Evolutionary conservation across 257 asterid genomes (phyloP), one percentile per base, ranked within the genome.

Genomic region (Sherardia arvensis): DNA sequence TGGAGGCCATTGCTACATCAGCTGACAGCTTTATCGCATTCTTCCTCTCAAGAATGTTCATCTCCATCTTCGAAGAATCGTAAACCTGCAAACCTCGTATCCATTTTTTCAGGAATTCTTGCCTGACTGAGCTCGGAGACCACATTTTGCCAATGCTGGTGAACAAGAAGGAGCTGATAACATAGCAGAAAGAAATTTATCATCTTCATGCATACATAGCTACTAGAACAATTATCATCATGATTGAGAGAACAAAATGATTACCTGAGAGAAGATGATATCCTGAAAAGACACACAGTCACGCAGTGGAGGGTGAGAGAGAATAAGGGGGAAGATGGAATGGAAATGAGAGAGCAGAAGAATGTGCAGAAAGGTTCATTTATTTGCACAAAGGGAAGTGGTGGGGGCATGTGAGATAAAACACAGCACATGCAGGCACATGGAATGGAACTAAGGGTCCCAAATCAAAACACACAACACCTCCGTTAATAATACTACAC

Each of bases 391-490:
- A 81, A 74, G 80, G 57, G 54, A 15, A 75, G 78, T 79, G 88
- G 95, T 86, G 95, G 96, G 96, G 91, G 69, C 85, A 7, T 63
- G 64, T 69, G 21, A 62, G 81, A 78, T 83, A 71, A 76, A 84
- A 89, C 96, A 83, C 74, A 73, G 80, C 96, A 89, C 96, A 86
- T 89, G 96, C 83, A 8, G 76, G 87, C 95, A 89, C 96, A 89
- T 89, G 96, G 80, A 80, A 89, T 89, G 96, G 80, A 80, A 77
- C 68, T 60, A 54, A 78, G 77, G 94, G 83, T 86, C 51, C 94
- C 96, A 73, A 74, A 56, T 66, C 62, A 30, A 59, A 59, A 59
- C 47, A 59, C 62, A 30, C 30, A 59, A 59, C 47, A 59, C 62
- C 28, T 53, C 15, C 26, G n/a, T 56, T 12, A 15, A 27, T 54